A percentile compares a stretch with the other conserved stretches of the same genome.
Conservation (phyloP, 2,329 filamentous ascomycete species). For the Colletotrichum orchidophilum region DNA sequence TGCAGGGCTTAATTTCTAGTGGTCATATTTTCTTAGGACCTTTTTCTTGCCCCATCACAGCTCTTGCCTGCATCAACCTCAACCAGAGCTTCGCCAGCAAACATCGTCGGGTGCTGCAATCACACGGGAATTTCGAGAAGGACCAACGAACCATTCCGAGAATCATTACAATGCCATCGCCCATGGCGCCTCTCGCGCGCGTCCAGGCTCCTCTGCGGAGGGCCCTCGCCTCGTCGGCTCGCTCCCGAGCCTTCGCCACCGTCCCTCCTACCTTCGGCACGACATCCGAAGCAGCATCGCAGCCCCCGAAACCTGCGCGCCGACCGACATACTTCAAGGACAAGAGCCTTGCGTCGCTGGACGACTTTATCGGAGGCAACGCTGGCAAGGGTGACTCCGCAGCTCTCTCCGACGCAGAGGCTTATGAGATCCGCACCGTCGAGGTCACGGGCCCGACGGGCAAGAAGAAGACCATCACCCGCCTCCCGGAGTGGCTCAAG, state of each 20-base stretch:
- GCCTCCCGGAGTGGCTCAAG: conserved; percentile 94
- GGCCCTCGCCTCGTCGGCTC: conserved; percentile 46
- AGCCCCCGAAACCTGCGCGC: conserved; percentile 37
- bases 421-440: conserved; percentile 69
- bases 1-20: conserved; percentile 26
- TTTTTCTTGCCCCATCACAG: conserved; percentile 25
- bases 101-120: neutral
- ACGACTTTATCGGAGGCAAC: conserved; percentile 61
- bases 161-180: conserved; percentile 46
- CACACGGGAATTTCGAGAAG: neutral
- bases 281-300: conserved; percentile 36
- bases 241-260: conserved; percentile 56
- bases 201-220: conserved; percentile 54
- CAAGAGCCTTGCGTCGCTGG: conserved; percentile 64
- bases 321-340: conserved; percentile 69
- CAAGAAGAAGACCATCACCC: conserved; percentile 71
- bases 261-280: conserved; percentile 47
- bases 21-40: conserved; percentile 15
- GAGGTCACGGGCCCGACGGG: conserved; percentile 69
- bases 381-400: conserved; percentile 40
- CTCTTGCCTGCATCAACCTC: neutral
- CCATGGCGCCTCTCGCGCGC: conserved; percentile 53
- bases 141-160: neutral
- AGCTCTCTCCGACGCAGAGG: conserved; percentile 58
- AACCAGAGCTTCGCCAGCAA: neutral